A percentile compares a stretch with the other conserved stretches of the same genome.
Conservation (phyloP, 176 grass and related monocot species). For the Musa troglodytarum region DNA sequence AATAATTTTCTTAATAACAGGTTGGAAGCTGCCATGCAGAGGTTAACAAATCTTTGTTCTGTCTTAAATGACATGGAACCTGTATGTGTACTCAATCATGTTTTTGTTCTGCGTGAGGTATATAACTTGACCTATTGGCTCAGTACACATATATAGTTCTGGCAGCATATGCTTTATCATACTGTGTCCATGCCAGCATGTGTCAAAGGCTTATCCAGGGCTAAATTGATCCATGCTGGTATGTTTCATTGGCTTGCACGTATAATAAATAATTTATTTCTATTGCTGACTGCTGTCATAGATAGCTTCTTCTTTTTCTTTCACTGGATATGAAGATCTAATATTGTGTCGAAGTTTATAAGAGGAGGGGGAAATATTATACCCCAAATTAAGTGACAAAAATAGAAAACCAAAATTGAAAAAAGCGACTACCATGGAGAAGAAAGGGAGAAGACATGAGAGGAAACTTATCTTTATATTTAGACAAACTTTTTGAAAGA, state of each 20-base stretch:
- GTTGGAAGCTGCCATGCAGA: conserved; percentile 97
- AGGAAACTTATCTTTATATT: no score
- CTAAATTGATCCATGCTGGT: neutral
- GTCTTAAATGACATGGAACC: conserved; percentile 99
- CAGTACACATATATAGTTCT: conserved; percentile 7
- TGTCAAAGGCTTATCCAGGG: no score
- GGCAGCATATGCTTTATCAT: conserved; percentile 1
- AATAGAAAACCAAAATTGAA: no score
- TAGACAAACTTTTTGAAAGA: no score
- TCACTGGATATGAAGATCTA: neutral
- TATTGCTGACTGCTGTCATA: neutral
- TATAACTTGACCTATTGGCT: neutral
- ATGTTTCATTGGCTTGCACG: neutral
- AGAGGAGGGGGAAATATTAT: no score
- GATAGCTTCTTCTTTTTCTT: neutral
- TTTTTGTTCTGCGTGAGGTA: conserved; percentile 96
- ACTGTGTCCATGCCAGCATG: neutral
- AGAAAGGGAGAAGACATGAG: no score
- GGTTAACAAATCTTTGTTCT: conserved; percentile 91
- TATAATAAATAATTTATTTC: neutral
- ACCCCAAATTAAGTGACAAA: no score
- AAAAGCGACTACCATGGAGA: no score
- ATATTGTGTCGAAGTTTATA: no score
- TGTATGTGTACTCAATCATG: conserved; percentile 97
- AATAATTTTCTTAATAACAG: conserved; percentile 37